Conservation (phyloP, 768 basidiomycete species). For the Collybiopsis luxurians region DNA sequence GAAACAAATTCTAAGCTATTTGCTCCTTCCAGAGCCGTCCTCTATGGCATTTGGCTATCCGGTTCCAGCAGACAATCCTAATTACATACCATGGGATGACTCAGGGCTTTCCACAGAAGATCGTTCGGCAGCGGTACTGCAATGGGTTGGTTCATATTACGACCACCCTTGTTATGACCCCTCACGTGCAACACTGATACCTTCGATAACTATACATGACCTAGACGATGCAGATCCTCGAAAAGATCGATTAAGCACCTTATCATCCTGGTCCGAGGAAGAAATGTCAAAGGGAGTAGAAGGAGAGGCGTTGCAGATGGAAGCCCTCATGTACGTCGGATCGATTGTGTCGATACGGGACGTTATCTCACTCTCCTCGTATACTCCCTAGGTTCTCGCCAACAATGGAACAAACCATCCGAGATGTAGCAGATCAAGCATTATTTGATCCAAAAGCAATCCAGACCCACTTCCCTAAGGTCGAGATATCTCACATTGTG, state of each 20-base stretch:
- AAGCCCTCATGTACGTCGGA: too few species aligned
- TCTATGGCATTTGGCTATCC: neutral
- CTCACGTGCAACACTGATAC: conserved; percentile 20
- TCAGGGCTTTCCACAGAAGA: neutral
- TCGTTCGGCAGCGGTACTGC: too few species aligned
- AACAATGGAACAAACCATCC: conserved; percentile 20
- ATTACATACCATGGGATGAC: neutral
- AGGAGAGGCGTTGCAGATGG: neutral
- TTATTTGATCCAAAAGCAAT: conserved; percentile 17
- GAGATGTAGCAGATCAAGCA: conserved; percentile 14
- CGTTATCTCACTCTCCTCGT: neutral
- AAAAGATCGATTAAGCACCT: neutral
- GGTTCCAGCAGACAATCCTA: neutral
- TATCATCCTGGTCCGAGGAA: neutral
- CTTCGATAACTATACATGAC: conserved; percentile 25
- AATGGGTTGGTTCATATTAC: too few species aligned
- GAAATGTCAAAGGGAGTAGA: neutral
- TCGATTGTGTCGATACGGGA: neutral
- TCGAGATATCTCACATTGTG: conserved; percentile 19
- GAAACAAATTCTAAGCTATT: too few species aligned
- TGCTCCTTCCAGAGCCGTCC: neutral
- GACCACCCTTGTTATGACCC: conserved; percentile 19
- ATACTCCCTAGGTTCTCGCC: conserved; percentile 13
- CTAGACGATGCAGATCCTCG: conserved; percentile 28
- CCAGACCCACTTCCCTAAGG: conserved; percentile 16